Percentiles rank a stretch among this genome's conserved stretches.
Evolutionary conservation across 345 rosid species (phyloP).

Genomic region (Aquilaria yunnanensis): DNA sequence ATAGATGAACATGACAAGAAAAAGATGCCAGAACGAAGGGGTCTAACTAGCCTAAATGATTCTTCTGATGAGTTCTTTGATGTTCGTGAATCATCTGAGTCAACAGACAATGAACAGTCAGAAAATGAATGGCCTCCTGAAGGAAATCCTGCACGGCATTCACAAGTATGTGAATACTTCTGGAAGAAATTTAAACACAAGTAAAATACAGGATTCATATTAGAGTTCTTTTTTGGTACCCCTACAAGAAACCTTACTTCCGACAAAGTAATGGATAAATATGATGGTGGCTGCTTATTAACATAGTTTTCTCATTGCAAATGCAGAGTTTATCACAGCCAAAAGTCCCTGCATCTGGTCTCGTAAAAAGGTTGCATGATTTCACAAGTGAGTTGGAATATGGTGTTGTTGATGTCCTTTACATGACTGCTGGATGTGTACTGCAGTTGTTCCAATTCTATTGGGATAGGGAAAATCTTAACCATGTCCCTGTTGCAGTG

Average conservation of each 20-base stretch:
- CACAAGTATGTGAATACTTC: slow-evolving; percentile 25
- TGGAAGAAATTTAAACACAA: background rate
- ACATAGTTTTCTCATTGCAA: slow-evolving; percentile 11
- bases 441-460: background rate
- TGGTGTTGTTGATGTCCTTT: background rate
- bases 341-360: slow-evolving; percentile 54
- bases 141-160: slow-evolving; percentile 24
- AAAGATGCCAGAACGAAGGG: slow-evolving; percentile 29
- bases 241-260: no score
- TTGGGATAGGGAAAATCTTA: slow-evolving; percentile 1
- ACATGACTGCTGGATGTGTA: slow-evolving; percentile 7
- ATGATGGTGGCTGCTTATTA: background rate
- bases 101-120: slow-evolving; percentile 29
- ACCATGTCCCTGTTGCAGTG: slow-evolving; percentile 32
- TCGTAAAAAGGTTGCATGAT: slow-evolving; percentile 76
- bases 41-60: slow-evolving; percentile 55
- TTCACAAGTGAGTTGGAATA: slow-evolving; percentile 42
- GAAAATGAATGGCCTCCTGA: slow-evolving; percentile 50
- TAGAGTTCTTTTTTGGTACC: background rate
- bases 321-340: slow-evolving; percentile 29
- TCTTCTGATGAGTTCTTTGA: slow-evolving; percentile 88
- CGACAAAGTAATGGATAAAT: no score
- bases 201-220: background rate
- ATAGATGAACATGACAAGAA: slow-evolving; percentile 32
- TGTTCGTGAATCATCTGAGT: slow-evolving; percentile 56